Conservation (phyloP, 176 grass and related monocot species). For the Ampelocalamus luodianensis region DNA sequence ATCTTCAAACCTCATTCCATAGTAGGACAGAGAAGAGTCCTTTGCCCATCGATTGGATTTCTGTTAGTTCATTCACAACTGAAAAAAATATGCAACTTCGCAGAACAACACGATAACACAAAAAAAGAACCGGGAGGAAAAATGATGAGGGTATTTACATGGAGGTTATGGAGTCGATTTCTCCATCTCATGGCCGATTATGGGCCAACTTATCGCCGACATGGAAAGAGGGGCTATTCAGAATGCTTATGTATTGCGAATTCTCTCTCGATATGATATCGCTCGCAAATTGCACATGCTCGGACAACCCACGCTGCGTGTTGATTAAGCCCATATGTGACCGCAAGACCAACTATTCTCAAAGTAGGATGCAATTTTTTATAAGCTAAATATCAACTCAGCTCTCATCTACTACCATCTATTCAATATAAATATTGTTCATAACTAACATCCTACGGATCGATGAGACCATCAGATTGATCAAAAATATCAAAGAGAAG, state of each 20-base stretch:
- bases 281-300: constrained; percentile 78
- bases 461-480: constrained; percentile 67
- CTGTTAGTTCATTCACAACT: no score
- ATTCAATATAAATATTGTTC: constrained; percentile 13
- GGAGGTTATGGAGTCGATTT: constrained; percentile 66
- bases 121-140: not conserved
- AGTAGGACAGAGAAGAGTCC: no score
- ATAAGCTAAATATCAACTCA: constrained; percentile 2
- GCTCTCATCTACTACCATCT: not conserved
- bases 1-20: no score
- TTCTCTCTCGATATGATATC: constrained; percentile 87
- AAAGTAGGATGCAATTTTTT: constrained; percentile 32
- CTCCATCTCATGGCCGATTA: constrained; percentile 31
- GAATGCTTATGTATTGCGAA: constrained; percentile 79
- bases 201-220: constrained; percentile 48
- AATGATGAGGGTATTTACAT: constrained; percentile 43
- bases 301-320: constrained; percentile 75
- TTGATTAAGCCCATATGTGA: constrained; percentile 85
- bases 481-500: constrained; percentile 73
- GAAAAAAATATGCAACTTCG: no score
- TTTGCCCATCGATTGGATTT: no score
- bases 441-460: constrained; percentile 57
- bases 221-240: constrained; percentile 69
- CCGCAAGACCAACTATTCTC: constrained; percentile 78
- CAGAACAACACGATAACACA: no score